Evolutionary conservation across 805 yeast species (phyloP).

Genomic region (Sugiyamaella lignohabitans): DNA sequence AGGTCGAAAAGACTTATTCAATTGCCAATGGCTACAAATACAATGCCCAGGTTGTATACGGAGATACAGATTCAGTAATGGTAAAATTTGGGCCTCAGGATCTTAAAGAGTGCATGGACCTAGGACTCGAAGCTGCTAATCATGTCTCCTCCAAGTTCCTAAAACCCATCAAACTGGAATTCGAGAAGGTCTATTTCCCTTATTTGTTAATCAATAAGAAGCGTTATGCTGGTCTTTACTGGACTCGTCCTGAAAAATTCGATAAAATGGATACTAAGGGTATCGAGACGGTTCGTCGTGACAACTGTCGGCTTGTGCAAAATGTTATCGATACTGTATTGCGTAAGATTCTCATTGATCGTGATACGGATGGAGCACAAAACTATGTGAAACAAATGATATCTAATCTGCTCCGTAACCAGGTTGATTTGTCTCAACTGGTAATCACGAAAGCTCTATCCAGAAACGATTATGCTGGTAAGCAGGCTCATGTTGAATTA

Average conservation of each 20-base stretch:
- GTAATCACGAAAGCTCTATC: constrained; percentile 92
- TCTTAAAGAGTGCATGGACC: constrained; percentile 73
- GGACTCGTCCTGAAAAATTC: constrained; percentile 88
- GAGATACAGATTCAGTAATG: constrained; percentile 99
- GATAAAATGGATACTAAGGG: constrained; percentile 99
- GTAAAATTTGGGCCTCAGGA: constrained; percentile 87
- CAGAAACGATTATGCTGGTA: constrained; percentile 84
- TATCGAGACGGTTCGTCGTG: constrained; percentile 96
- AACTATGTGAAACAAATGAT: constrained; percentile 79
- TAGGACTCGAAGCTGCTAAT: constrained; percentile 93
- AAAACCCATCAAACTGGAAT: constrained; percentile 88
- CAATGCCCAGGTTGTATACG: constrained; percentile 89
- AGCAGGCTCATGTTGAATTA: constrained; percentile 94
- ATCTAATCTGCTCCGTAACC: constrained; percentile 82
- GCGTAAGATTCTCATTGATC: constrained; percentile 74
- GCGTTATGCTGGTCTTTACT: constrained; percentile 92
- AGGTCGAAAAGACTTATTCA: constrained; percentile 73
- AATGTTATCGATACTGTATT: constrained; percentile 89
- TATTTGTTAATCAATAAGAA: constrained; percentile 90
- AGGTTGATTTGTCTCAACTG: constrained; percentile 85
- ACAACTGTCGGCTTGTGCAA: constrained; percentile 90
- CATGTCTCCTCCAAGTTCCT: constrained; percentile 71
- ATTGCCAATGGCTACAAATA: constrained; percentile 76
- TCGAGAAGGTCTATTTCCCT: constrained; percentile 95
- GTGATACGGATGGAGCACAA: constrained; percentile 82